Evolutionary conservation across 371 early-diverging fungal genomes (phyloP).

Genomic region (Paraphysoderma sedebokerense): DNA sequence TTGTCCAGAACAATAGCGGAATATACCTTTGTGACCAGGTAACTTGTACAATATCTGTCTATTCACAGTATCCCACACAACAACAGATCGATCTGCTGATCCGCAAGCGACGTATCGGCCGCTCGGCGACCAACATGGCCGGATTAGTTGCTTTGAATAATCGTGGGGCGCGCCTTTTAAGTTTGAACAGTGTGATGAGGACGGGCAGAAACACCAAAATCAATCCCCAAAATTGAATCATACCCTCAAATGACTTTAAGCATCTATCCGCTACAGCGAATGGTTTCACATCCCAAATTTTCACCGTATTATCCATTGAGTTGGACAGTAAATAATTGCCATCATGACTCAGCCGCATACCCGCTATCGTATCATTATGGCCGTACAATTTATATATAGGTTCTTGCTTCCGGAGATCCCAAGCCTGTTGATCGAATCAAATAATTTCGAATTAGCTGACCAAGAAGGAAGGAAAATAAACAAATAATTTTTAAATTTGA

Average conservation of each 20-base stretch:
- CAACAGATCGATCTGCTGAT: constrained; percentile 70
- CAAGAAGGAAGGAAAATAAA: neutral
- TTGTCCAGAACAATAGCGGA: neutral
- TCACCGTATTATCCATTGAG: constrained; percentile 86
- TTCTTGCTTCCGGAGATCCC: constrained; percentile 67
- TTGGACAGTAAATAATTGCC: constrained; percentile 65
- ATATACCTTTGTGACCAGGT: constrained; percentile 96
- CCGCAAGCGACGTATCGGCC: constrained; percentile 82
- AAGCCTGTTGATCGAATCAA: constrained; percentile 22
- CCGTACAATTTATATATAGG: constrained; percentile 50
- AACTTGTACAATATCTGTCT: constrained; percentile 77
- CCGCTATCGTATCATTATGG: constrained; percentile 81
- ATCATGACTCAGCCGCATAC: constrained; percentile 64
- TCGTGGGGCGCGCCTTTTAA: constrained; percentile 76
- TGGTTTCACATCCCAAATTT: constrained; percentile 87
- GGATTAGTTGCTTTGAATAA: constrained; percentile 77
- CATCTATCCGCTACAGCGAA: constrained; percentile 49
- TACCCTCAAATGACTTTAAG: constrained; percentile 46
- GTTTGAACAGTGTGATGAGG: constrained; percentile 9
- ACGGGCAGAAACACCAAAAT: neutral
- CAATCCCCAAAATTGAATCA: neutral
- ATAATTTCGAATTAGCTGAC: neutral
- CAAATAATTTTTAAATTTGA: neutral
- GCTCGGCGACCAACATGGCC: constrained; percentile 77
- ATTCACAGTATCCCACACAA: constrained; percentile 84